Percentiles rank a stretch among this genome's conserved stretches.
These are phyloP conservation scores for Claviceps sorghi DNA, from an alignment of 2,329 filamentous ascomycete species.

Conservation along the genomic window DNA sequence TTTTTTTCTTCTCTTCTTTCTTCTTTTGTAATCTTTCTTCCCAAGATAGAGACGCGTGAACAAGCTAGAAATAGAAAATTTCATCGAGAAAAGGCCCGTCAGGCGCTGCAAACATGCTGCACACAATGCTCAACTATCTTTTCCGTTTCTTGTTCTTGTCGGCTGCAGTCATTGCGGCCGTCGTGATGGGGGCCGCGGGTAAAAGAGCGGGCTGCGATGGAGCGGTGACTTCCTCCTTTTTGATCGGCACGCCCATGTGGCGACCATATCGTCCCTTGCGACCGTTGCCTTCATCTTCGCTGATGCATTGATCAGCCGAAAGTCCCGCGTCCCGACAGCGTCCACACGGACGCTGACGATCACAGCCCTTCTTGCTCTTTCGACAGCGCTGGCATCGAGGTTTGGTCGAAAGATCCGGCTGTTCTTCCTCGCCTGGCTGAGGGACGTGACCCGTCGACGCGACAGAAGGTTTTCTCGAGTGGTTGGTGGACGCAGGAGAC, in stretches of 20 bases:
- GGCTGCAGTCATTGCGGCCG: constrained; percentile 16
- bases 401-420: constrained; percentile 87
- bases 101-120: background rate
- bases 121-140: constrained; percentile 24
- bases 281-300: constrained; percentile 94
- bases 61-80: background rate
- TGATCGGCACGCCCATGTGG: constrained; percentile 54
- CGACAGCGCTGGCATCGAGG: constrained; percentile 95
- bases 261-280: constrained; percentile 82
- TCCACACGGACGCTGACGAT: constrained; percentile 87
- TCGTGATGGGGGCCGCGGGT: constrained; percentile 29
- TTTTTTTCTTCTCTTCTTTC: background rate
- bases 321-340: constrained; percentile 94
- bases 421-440: constrained; percentile 60
- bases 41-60: background rate
- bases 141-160: constrained; percentile 51
- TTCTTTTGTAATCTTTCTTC: background rate
- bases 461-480: constrained; percentile 62
- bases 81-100: background rate
- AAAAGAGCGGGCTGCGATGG: constrained; percentile 24
- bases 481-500: constrained; percentile 52
- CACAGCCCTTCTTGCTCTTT: constrained; percentile 99
- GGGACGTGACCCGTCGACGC: constrained; percentile 38
- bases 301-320: constrained; percentile 83
- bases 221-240: constrained; percentile 36